These are phyloP conservation scores for Tripterygium wilfordii DNA, from an alignment of 177 flowering plant species.

Conservation along the genomic window DNA sequence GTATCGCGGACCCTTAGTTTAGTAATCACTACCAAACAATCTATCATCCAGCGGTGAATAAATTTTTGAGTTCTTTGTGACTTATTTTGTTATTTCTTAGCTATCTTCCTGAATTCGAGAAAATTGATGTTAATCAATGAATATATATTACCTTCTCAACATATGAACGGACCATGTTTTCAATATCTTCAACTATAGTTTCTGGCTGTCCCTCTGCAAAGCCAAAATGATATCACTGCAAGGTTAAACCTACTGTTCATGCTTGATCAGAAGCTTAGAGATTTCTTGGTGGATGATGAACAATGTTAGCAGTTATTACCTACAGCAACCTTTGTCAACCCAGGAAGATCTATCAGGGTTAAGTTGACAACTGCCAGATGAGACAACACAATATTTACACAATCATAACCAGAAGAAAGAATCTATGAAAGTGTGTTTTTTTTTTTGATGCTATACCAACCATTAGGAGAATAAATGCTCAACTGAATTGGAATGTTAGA, in stretches of 20 bases:
- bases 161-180: constrained; percentile 86
- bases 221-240: constrained; percentile 5
- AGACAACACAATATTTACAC: constrained; percentile 6
- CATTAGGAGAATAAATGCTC: constrained; percentile 97
- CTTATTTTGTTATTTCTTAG: too few relatives aligned
- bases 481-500: constrained; percentile 93
- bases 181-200: constrained; percentile 84
- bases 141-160: constrained; percentile 69
- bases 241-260: background rate
- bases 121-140: too few relatives aligned
- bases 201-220: constrained; percentile 92
- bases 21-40: too few relatives aligned
- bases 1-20: too few relatives aligned
- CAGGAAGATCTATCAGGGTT: constrained; percentile 96
- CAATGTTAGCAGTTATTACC: constrained; percentile 38
- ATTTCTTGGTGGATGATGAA: background rate
- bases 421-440: too few relatives aligned
- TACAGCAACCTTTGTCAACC: constrained; percentile 94
- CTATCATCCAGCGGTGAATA: too few relatives aligned
- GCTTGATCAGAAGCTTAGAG: background rate
- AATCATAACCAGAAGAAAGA: background rate
- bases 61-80: too few relatives aligned
- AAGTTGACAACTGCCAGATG: constrained; percentile 81
- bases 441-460: too few relatives aligned
- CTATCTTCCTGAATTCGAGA: too few relatives aligned